Evolutionary conservation across 176 grass and related monocot genomes (phyloP).

Genomic region (Rhynchospora pubera): DNA sequence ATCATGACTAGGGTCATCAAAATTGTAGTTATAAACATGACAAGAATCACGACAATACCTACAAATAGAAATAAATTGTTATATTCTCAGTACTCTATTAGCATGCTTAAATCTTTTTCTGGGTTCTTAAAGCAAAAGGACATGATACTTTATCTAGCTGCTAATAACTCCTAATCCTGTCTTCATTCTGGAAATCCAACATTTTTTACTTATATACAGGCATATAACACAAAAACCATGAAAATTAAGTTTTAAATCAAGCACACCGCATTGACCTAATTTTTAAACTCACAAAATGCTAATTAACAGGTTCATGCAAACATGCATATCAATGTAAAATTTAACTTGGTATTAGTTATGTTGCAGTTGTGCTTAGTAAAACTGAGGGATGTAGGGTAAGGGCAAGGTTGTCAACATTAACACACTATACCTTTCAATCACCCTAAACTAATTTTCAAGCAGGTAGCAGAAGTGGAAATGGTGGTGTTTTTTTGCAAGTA

Average conservation of each 20-base stretch:
- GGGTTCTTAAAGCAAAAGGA: background rate
- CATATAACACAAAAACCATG: background rate
- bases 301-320: background rate
- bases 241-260: background rate
- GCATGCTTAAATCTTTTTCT: background rate
- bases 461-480: background rate
- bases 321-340: background rate
- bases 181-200: background rate
- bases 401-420: background rate
- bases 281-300: background rate
- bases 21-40: conserved; percentile 86
- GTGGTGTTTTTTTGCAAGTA: background rate
- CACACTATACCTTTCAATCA: background rate
- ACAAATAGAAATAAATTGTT: conserved; percentile 17
- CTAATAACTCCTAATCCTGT: background rate
- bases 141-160: background rate
- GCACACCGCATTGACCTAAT: background rate
- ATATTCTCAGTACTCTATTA: background rate
- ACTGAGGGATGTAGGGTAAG: background rate
- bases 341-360: background rate
- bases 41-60: conserved; percentile 87
- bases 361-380: background rate
- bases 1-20: conserved; percentile 74
- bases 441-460: background rate
- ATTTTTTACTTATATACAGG: background rate